A percentile compares a stretch with the other conserved stretches of the same genome.
These are phyloP conservation scores for Mrakia hoshinonis DNA, from an alignment of 768 basidiomycete species.

Conservation along the genomic window DNA sequence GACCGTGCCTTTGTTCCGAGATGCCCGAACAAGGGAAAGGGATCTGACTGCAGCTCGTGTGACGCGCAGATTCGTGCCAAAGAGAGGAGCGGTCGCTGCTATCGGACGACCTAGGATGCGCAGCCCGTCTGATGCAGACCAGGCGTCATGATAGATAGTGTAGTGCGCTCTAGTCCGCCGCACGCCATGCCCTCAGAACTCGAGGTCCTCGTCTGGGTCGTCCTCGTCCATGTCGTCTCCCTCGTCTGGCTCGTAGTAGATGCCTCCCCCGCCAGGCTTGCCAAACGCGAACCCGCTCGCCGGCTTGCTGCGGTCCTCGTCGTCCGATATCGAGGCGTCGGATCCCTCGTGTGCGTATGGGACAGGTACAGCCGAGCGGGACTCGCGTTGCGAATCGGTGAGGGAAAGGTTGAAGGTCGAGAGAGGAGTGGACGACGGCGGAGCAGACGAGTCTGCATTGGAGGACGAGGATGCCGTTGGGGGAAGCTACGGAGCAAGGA, in stretches of 20 bases:
- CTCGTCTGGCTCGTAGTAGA: constrained; percentile 84
- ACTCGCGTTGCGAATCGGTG: constrained; percentile 69
- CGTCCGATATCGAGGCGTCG: constrained; percentile 33
- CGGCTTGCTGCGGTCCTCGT: not conserved
- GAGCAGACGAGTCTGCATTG: constrained; percentile 53
- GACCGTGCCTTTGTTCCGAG: too few relatives aligned
- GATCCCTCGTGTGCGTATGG: constrained; percentile 85
- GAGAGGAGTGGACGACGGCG: constrained; percentile 42
- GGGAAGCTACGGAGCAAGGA: constrained; percentile 29
- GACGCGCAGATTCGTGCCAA: too few relatives aligned
- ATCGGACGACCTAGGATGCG: too few relatives aligned
- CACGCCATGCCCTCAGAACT: constrained; percentile 38
- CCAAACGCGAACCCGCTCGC: constrained; percentile 6
- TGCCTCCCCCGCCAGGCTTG: constrained; percentile 38
- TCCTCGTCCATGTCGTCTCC: constrained; percentile 93
- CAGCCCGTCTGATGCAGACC: too few relatives aligned
- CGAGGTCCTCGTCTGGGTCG: constrained; percentile 89
- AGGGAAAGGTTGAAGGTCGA: constrained; percentile 77
- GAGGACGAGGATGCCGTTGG: not conserved
- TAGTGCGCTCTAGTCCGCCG: too few relatives aligned
- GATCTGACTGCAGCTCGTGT: too few relatives aligned
- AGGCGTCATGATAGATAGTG: too few relatives aligned
- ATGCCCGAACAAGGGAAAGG: too few relatives aligned
- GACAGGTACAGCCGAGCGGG: constrained; percentile 70
- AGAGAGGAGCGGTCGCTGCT: too few relatives aligned